Percentiles rank a stretch among this genome's conserved stretches.
phyloP scores from a whole-genome alignment of 768 basidiomycete species.

The Cyclocybe aegerita region DNA sequence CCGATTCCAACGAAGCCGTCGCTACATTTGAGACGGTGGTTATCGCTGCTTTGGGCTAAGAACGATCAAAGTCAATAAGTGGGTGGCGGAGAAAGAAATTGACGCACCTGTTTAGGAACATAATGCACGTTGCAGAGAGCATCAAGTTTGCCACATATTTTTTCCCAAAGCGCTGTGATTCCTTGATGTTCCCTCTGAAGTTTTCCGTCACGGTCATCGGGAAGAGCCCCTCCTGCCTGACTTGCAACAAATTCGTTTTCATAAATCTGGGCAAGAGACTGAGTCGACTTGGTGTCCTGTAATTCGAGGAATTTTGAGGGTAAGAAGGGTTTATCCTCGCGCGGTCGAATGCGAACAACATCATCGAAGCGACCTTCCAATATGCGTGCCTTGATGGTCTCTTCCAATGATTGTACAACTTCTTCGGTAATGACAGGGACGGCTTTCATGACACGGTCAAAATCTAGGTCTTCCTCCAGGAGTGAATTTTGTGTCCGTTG shows the following conservation, averaged over 20 bases:
- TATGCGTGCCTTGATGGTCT: constrained; percentile 87
- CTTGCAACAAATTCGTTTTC: constrained; percentile 86
- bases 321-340: constrained; percentile 86
- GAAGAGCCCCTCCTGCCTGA: constrained; percentile 49
- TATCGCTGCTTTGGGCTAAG: constrained; percentile 86
- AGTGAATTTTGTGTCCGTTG: constrained; percentile 88
- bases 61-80: neutral
- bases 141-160: constrained; percentile 85
- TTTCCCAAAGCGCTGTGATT: constrained; percentile 81
- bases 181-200: constrained; percentile 87
- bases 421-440: constrained; percentile 92
- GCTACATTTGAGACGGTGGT: constrained; percentile 81
- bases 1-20: constrained; percentile 83
- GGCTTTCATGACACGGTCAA: constrained; percentile 84
- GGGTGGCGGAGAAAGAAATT: neutral
- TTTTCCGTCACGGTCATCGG: constrained; percentile 86
- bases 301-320: constrained; percentile 89
- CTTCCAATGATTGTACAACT: constrained; percentile 77
- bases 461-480: constrained; percentile 92
- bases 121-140: constrained; percentile 95
- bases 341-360: constrained; percentile 76
- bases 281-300: constrained; percentile 82
- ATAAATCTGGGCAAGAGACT: constrained; percentile 94
- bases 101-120: constrained; percentile 85
- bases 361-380: constrained; percentile 87